Evolutionary conservation across 257 asterid genomes (phyloP).

Genomic region (Jacaranda mimosifolia): DNA sequence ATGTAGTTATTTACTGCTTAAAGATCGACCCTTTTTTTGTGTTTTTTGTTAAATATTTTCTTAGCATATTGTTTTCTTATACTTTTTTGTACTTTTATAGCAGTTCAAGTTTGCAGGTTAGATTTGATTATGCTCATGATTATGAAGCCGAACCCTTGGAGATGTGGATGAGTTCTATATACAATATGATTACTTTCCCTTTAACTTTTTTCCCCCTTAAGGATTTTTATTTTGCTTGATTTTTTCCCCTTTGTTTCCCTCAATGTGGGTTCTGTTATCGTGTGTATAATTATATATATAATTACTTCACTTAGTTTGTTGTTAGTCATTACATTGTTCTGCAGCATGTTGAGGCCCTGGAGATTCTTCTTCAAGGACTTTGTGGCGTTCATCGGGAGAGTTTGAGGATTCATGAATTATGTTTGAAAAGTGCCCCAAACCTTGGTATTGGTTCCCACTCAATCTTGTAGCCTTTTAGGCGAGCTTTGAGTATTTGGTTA

Average conservation of each 20-base stretch:
- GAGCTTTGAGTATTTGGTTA: neutral
- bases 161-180: conserved; percentile 20
- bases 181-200: conserved; percentile 15
- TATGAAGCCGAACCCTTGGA: conserved; percentile 19
- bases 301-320: neutral
- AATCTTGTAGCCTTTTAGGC: neutral
- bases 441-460: conserved; percentile 58
- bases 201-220: neutral
- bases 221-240: neutral
- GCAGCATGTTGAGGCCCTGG: conserved; percentile 94
- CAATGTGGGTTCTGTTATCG: neutral
- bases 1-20: neutral
- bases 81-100: neutral
- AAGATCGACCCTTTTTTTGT: neutral
- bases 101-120: neutral
- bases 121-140: conserved; percentile 9
- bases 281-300: too few relatives aligned
- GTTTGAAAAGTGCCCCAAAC: conserved; percentile 83
- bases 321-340: conserved; percentile 25
- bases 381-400: conserved; percentile 88
- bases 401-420: conserved; percentile 80
- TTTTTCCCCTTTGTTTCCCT: neutral
- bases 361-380: conserved; percentile 95
- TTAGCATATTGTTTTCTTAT: conserved; percentile 9
- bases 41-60: neutral